A percentile compares a stretch with the other conserved stretches of the same genome.
Conservation (phyloP, 129 eudicot species). For the carrot (Daucus carota) region DNA sequence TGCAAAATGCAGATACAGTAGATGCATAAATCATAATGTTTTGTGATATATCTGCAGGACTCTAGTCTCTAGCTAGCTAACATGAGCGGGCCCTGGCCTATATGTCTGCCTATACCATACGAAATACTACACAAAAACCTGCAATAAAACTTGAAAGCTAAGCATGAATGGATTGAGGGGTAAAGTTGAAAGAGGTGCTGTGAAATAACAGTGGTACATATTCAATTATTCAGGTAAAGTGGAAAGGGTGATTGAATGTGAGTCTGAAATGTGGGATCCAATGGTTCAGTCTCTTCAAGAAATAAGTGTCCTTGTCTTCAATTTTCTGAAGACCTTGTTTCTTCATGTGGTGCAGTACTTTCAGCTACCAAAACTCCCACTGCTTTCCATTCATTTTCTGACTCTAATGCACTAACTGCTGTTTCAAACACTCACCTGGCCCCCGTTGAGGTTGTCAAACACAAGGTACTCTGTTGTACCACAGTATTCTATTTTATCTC, state of each 20-base stretch:
- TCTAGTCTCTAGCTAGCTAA: background rate
- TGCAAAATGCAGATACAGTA: background rate
- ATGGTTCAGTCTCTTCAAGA: background rate
- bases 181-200: background rate
- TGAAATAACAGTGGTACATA: background rate
- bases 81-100: background rate
- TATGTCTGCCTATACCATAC: background rate
- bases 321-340: background rate
- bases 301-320: constrained; percentile 1
- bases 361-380: background rate
- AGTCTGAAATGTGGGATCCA: constrained; percentile 8
- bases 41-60: background rate
- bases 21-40: no score
- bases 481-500: background rate
- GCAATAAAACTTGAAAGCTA: background rate
- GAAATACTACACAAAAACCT: no score
- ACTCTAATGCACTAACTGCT: background rate
- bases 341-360: constrained; percentile 5
- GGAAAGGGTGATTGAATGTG: constrained; percentile 6
- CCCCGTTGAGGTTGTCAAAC: background rate
- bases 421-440: background rate
- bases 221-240: background rate
- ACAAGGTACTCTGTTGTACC: background rate
- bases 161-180: background rate
- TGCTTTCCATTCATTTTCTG: background rate